These are phyloP conservation scores for Nicotiana undulata DNA, from an alignment of 257 asterid genomes.

Conservation along the genomic window DNA sequence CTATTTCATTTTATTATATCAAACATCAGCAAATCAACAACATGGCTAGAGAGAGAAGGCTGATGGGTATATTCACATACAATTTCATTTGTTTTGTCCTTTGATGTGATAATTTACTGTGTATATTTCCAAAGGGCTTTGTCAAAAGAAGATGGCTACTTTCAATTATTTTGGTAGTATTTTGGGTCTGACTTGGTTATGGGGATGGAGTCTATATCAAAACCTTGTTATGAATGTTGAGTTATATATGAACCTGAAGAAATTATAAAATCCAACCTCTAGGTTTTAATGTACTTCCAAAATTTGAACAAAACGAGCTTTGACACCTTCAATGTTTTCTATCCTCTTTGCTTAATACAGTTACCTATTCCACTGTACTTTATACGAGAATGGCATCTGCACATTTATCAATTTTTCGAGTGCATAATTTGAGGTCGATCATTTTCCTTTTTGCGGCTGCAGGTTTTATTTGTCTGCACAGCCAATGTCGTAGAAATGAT, in stretches of 20 bases:
- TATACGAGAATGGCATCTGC: background rate
- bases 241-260: background rate
- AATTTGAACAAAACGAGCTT: background rate
- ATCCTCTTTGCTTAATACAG: background rate
- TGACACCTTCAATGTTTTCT: background rate
- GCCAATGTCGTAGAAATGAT: constrained; percentile 87
- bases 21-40: background rate
- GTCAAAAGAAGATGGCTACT: background rate
- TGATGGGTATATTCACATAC: background rate
- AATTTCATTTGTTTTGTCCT: background rate
- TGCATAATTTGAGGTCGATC: background rate
- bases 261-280: background rate
- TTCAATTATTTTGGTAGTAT: background rate
- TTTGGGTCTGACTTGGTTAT: background rate
- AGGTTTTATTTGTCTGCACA: constrained; percentile 96
- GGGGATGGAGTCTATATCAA: background rate
- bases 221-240: background rate
- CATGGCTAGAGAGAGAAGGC: background rate
- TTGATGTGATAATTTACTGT: background rate
- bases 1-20: background rate
- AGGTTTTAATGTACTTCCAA: background rate
- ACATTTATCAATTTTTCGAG: background rate
- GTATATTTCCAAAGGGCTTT: background rate
- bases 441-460: constrained; percentile 16
- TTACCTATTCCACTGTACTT: background rate